phyloP scores from a whole-genome alignment of 2,329 filamentous ascomycete genomes.

The Aspergillus pseudoviridinutans region DNA sequence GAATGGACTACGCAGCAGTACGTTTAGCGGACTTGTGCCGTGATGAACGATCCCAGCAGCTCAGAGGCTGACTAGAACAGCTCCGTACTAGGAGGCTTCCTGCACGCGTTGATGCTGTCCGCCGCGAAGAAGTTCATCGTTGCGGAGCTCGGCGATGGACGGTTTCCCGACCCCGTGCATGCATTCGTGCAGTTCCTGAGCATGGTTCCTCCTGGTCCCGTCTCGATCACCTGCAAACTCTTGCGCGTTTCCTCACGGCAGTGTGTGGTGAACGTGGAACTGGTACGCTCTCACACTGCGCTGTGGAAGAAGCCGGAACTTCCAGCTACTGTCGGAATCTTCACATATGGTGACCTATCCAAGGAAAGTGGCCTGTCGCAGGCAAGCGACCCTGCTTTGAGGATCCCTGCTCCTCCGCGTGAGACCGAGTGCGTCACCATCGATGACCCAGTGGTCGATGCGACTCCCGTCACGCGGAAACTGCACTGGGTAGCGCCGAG shows the following conservation, averaged over 20 bases:
- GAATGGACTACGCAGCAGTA: conserved; percentile 24
- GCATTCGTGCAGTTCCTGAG: conserved; percentile 18
- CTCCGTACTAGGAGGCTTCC: conserved; percentile 20
- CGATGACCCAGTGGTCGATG: conserved; percentile 19
- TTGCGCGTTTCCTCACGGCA: conserved; percentile 15
- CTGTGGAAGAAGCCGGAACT: not conserved
- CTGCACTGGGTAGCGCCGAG: conserved; percentile 18
- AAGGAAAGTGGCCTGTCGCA: conserved; percentile 16
- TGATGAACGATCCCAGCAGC: not conserved
- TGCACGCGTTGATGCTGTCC: conserved; percentile 16
- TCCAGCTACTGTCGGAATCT: conserved; percentile 10
- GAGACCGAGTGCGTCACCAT: conserved; percentile 16
- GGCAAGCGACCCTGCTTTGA: not conserved
- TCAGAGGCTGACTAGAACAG: conserved; percentile 11
- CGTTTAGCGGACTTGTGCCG: conserved; percentile 1
- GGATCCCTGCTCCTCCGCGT: conserved; percentile 7
- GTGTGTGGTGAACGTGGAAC: conserved; percentile 17
- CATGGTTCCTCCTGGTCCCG: conserved; percentile 14
- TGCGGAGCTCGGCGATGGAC: conserved; percentile 6
- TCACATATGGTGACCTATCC: conserved; percentile 15
- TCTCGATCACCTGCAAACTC: conserved; percentile 10
- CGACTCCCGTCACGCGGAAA: conserved; percentile 18
- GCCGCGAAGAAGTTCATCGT: conserved; percentile 12
- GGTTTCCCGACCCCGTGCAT: conserved; percentile 17
- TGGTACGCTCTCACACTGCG: not conserved